Conservation (phyloP, 2,329 filamentous ascomycete species). For the Beauveria bassiana region DNA sequence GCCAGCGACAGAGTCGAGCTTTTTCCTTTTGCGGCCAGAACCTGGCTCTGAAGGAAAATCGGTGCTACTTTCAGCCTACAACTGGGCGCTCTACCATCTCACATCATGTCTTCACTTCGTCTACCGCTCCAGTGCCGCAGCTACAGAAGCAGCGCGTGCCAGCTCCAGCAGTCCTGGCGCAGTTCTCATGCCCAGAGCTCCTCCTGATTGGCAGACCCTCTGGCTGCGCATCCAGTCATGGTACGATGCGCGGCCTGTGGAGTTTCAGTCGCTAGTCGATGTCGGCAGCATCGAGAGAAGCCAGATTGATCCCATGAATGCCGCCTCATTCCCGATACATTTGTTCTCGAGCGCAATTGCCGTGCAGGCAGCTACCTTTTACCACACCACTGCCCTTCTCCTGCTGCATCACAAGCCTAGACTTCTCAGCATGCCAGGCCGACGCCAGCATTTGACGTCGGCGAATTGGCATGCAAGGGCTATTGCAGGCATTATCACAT, state of each 20-base stretch:
- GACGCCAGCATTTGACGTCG: conserved; percentile 11
- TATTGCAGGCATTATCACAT: conserved; percentile 20
- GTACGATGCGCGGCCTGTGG: conserved; percentile 13
- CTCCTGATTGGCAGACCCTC: conserved; percentile 13
- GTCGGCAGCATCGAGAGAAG: conserved; percentile 16
- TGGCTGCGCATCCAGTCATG: conserved; percentile 15
- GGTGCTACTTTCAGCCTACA: not conserved
- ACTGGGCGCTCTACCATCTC: not conserved
- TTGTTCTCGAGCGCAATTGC: conserved; percentile 17
- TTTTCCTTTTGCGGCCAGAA: not conserved
- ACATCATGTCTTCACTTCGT: conserved; percentile 1
- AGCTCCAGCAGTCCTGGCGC: not conserved
- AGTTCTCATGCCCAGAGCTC: not conserved
- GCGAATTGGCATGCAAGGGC: conserved; percentile 23
- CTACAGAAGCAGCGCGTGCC: not conserved
- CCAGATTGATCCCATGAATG: conserved; percentile 14
- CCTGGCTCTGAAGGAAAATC: not conserved
- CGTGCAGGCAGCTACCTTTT: conserved; percentile 15
- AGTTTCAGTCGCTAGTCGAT: conserved; percentile 15
- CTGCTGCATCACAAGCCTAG: conserved; percentile 17
- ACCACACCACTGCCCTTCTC: conserved; percentile 17
- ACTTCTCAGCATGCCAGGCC: conserved; percentile 13
- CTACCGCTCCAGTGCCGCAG: not conserved
- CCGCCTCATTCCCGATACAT: conserved; percentile 16
- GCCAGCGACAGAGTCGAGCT: conserved; percentile 9